Conservation (phyloP, 2,329 filamentous ascomycete species). For the Scedosporium apiospermum region DNA sequence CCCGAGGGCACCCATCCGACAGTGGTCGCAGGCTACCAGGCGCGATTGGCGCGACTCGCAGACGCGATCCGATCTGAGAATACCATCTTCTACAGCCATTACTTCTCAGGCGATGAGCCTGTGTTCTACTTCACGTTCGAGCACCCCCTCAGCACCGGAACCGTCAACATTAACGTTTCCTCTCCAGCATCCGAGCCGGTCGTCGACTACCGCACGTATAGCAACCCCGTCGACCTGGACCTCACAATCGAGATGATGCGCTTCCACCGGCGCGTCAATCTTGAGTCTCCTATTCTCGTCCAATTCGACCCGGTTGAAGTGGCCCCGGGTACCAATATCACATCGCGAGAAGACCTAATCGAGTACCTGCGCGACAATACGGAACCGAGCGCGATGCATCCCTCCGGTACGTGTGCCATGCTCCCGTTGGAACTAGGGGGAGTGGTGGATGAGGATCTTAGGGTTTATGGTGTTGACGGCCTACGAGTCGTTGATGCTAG, state of each 20-base stretch:
- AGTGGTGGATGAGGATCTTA: slow-evolving; percentile 31
- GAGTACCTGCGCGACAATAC: slow-evolving; percentile 10
- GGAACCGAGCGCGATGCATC: slow-evolving; percentile 29
- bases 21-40: too few relatives aligned
- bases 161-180: slow-evolving; percentile 27
- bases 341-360: slow-evolving; percentile 22
- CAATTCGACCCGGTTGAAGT: slow-evolving; percentile 21
- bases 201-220: slow-evolving; percentile 27
- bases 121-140: slow-evolving; percentile 15
- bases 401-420: slow-evolving; percentile 39
- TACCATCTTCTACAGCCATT: slow-evolving; percentile 15
- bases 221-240: slow-evolving; percentile 26
- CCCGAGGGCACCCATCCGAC: too few relatives aligned
- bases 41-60: too few relatives aligned
- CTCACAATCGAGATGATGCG: slow-evolving; percentile 26
- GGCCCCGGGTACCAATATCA: slow-evolving; percentile 18
- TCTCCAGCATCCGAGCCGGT: slow-evolving; percentile 25
- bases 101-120: slow-evolving; percentile 13
- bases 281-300: slow-evolving; percentile 23
- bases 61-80: too few relatives aligned
- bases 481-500: slow-evolving; percentile 36
- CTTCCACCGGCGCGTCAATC: slow-evolving; percentile 23
- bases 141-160: slow-evolving; percentile 25
- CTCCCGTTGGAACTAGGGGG: slow-evolving; percentile 31
- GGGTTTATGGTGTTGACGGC: slow-evolving; percentile 32